phyloP scores from a whole-genome alignment of 306 rosid genomes.

The Hippophae gyantsensis region DNA sequence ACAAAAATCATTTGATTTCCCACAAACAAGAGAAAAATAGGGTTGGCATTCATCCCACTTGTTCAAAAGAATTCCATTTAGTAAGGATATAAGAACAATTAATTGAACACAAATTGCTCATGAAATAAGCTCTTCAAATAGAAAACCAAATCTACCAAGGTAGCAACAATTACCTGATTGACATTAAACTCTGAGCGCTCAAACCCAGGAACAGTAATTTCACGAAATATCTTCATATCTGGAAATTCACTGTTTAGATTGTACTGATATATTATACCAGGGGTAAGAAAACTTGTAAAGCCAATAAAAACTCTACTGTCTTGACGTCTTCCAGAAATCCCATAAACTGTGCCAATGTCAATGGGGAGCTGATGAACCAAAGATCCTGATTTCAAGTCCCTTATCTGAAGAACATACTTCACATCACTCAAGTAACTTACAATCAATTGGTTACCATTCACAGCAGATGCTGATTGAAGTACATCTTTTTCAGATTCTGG shows the following conservation, averaged over 20 bases:
- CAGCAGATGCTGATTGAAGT: conserved; percentile 67
- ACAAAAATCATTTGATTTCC: neutral
- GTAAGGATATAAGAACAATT: too few relatives aligned
- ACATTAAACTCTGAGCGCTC: conserved; percentile 61
- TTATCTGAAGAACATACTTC: conserved; percentile 66
- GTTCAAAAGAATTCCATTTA: too few relatives aligned
- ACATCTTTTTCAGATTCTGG: conserved; percentile 74
- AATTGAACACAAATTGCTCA: too few relatives aligned
- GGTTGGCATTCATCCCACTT: neutral
- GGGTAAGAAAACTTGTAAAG: conserved; percentile 75
- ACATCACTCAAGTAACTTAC: conserved; percentile 89
- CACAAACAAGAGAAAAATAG: too few relatives aligned
- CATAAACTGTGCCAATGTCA: conserved; percentile 76
- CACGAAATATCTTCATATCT: conserved; percentile 74
- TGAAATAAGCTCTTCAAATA: too few relatives aligned
- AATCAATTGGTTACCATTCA: conserved; percentile 63
- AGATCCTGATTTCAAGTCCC: conserved; percentile 79
- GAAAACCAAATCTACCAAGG: neutral
- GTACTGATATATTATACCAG: conserved; percentile 80
- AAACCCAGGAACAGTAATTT: conserved; percentile 64
- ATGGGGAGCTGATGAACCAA: conserved; percentile 67
- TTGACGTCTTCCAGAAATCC: conserved; percentile 68
- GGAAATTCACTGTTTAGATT: conserved; percentile 48
- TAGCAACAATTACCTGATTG: conserved; percentile 46
- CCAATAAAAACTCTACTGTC: conserved; percentile 54